Evolutionary conservation across 2,329 filamentous ascomycete genomes (phyloP).

Genomic region (Macrophomina tecta): DNA sequence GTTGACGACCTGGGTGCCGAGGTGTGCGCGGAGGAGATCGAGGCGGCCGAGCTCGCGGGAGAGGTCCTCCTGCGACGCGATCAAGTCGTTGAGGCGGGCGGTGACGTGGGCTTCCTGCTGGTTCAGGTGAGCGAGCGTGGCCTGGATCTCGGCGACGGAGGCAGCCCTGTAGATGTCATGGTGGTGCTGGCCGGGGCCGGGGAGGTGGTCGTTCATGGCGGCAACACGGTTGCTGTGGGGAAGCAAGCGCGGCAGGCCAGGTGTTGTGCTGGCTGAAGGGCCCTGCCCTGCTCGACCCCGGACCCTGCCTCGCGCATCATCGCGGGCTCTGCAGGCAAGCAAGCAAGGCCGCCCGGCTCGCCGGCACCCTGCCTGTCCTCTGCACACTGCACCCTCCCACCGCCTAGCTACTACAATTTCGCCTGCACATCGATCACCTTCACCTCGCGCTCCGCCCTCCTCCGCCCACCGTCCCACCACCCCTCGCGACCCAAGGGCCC

Average conservation of each 20-base stretch:
- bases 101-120: constrained; percentile 77
- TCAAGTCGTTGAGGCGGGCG: constrained; percentile 73
- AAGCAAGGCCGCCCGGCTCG: constrained; percentile 7
- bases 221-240: constrained; percentile 17
- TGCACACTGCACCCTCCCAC: not conserved
- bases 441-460: not conserved
- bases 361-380: constrained; percentile 8
- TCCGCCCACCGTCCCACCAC: constrained; percentile 8
- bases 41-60: constrained; percentile 85
- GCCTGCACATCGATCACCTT: not conserved
- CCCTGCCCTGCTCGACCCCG: not conserved
- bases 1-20: constrained; percentile 85
- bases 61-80: constrained; percentile 85
- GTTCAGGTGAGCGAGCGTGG: constrained; percentile 76
- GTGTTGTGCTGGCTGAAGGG: constrained; percentile 15
- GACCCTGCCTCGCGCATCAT: constrained; percentile 11
- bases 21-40: constrained; percentile 85
- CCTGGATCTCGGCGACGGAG: constrained; percentile 79
- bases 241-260: constrained; percentile 12
- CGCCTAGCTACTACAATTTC: constrained; percentile 1
- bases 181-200: constrained; percentile 1
- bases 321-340: not conserved
- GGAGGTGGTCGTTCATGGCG: constrained; percentile 21
- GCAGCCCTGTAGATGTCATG: constrained; percentile 66
- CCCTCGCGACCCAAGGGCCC: not conserved